Evolutionary conservation across 2,329 filamentous ascomycete species (phyloP).

Genomic region (Trichophyton rubrum): DNA sequence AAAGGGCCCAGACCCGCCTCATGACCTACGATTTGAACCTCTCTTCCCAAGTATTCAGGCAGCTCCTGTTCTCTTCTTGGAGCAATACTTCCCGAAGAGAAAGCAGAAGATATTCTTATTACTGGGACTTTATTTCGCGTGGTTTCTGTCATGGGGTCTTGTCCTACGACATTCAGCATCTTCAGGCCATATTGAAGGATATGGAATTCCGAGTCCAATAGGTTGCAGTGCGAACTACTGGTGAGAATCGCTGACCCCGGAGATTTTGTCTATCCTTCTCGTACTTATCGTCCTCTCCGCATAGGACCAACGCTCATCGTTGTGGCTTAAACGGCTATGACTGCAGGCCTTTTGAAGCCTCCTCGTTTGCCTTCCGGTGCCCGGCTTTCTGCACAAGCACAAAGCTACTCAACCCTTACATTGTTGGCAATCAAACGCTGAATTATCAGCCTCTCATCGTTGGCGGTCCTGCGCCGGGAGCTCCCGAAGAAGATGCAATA

Average conservation of each 20-base stretch:
- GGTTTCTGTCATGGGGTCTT: constrained; percentile 37
- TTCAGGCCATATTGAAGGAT: constrained; percentile 38
- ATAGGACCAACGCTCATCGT: constrained; percentile 33
- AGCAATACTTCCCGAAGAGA: constrained; percentile 34
- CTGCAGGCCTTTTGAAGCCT: constrained; percentile 43
- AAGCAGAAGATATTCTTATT: constrained; percentile 35
- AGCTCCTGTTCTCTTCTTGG: constrained; percentile 33
- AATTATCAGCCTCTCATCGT: constrained; percentile 42
- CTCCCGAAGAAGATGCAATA: constrained; percentile 36
- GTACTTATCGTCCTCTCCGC: background rate
- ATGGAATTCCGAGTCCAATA: constrained; percentile 34
- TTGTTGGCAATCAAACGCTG: constrained; percentile 40
- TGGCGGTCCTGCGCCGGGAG: constrained; percentile 34
- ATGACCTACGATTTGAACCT: constrained; percentile 34
- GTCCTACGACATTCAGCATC: constrained; percentile 35
- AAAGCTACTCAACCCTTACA: constrained; percentile 38
- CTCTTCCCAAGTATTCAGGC: constrained; percentile 37
- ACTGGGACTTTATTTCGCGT: constrained; percentile 32
- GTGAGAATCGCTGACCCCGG: constrained; percentile 18
- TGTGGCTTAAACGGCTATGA: constrained; percentile 45
- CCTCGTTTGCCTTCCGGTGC: constrained; percentile 43
- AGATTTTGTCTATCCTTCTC: background rate
- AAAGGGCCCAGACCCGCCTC: constrained; percentile 37
- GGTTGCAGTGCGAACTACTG: constrained; percentile 37
- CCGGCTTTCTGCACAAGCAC: constrained; percentile 41